These are phyloP conservation scores for Trichophyton mentagrophytes DNA, from an alignment of 2,329 filamentous ascomycete species.

Conservation along the genomic window DNA sequence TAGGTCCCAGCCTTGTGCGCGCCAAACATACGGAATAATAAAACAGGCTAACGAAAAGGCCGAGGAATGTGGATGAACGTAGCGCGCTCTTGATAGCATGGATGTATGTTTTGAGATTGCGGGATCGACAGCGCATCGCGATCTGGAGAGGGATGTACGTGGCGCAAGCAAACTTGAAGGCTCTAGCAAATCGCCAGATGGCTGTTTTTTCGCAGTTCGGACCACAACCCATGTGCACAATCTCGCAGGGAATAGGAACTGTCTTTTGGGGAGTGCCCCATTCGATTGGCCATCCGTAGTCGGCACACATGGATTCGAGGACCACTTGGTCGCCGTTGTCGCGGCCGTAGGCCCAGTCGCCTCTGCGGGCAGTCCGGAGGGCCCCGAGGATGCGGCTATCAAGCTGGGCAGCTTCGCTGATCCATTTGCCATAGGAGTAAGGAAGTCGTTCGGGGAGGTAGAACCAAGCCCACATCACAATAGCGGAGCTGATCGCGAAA, in stretches of 20 bases:
- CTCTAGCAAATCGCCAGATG: slow-evolving; percentile 50
- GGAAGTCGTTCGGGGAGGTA: slow-evolving; percentile 61
- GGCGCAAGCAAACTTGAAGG: slow-evolving; percentile 60
- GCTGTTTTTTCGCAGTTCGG: slow-evolving; percentile 58
- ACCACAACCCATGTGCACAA: slow-evolving; percentile 70
- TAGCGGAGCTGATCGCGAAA: slow-evolving; percentile 57
- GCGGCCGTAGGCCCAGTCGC: slow-evolving; percentile 56
- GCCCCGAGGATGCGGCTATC: slow-evolving; percentile 63
- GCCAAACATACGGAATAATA: slow-evolving; percentile 76
- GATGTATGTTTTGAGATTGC: slow-evolving; percentile 33
- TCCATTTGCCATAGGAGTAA: slow-evolving; percentile 66
- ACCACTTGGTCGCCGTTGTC: slow-evolving; percentile 58
- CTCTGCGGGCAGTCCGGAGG: slow-evolving; percentile 52
- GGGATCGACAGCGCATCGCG: slow-evolving; percentile 44
- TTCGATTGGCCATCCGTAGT: slow-evolving; percentile 53
- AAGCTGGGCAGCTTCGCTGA: slow-evolving; percentile 60
- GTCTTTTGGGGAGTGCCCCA: slow-evolving; percentile 61
- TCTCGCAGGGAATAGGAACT: slow-evolving; percentile 64
- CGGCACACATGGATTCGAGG: slow-evolving; percentile 57
- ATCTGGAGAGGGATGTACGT: slow-evolving; percentile 68
- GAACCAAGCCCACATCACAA: slow-evolving; percentile 86
- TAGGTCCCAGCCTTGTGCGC: slow-evolving; percentile 60
- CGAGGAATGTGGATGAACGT: slow-evolving; percentile 65
- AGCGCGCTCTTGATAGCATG: slow-evolving; percentile 47
- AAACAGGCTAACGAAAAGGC: slow-evolving; percentile 62